A percentile compares a stretch with the other conserved stretches of the same genome.
phyloP scores from a whole-genome alignment of 176 grass and related monocot species.

The Eleusine coracana region DNA sequence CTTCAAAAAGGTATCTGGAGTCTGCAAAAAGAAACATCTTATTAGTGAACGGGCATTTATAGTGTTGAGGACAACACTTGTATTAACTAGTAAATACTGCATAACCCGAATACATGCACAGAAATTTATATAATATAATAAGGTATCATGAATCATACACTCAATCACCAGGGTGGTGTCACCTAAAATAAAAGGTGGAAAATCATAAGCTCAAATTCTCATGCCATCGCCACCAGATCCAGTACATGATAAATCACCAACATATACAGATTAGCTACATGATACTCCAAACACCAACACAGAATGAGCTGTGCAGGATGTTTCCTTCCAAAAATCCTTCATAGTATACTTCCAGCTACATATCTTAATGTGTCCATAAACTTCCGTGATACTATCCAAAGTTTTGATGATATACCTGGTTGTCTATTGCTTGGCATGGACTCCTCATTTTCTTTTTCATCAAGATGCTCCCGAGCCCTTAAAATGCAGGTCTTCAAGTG shows the following conservation, averaged over 20 bases:
- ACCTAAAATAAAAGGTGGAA: conserved; percentile 2
- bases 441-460: conserved; percentile 69
- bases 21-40: conserved; percentile 58
- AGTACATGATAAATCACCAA: no score
- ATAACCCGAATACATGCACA: conserved; percentile 1
- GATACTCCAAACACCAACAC: neutral
- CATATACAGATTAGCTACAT: no score
- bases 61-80: neutral
- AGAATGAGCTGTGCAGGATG: neutral
- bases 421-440: conserved; percentile 54
- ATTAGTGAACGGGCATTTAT: conserved; percentile 35
- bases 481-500: conserved; percentile 72
- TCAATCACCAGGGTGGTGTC: neutral
- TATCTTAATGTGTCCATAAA: neutral
- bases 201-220: no score
- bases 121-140: neutral
- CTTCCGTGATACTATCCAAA: neutral
- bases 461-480: conserved; percentile 68
- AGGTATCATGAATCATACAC: neutral
- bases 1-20: conserved; percentile 88
- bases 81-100: neutral
- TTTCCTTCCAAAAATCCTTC: neutral
- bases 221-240: no score
- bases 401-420: conserved; percentile 52
- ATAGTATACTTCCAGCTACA: neutral